These are phyloP conservation scores for Trypanosoma melophagium DNA, from an alignment of 208 protist genomes.

Conservation along the genomic window DNA sequence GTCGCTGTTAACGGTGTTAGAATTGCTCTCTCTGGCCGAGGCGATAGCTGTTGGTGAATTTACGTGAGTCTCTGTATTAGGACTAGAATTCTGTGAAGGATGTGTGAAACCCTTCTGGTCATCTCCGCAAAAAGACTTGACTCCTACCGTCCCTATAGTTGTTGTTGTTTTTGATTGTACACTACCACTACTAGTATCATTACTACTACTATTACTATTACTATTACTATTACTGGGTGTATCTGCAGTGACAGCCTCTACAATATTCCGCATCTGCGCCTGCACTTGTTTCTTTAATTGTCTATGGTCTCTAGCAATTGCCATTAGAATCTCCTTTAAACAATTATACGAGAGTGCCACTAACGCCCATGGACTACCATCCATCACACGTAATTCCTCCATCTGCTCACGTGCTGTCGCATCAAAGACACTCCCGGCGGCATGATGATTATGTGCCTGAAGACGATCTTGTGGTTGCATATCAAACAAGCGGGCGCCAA, in stretches of 20 bases:
- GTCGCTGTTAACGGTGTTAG: neutral
- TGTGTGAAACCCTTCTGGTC: too few species aligned
- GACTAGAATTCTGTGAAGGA: too few species aligned
- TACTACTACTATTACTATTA: neutral
- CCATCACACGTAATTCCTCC: slow-evolving; percentile 88
- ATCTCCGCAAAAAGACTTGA: too few species aligned
- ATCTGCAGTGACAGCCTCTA: slow-evolving; percentile 15
- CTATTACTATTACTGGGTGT: neutral
- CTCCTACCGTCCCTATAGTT: too few species aligned
- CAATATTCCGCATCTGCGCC: slow-evolving; percentile 47
- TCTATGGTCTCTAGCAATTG: slow-evolving; percentile 61
- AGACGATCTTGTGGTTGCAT: slow-evolving; percentile 16
- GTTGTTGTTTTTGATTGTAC: too few species aligned
- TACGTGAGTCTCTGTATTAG: too few species aligned
- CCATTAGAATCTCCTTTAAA: slow-evolving; percentile 73
- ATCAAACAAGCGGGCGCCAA: slow-evolving; percentile 70
- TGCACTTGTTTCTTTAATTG: slow-evolving; percentile 60
- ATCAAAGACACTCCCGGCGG: slow-evolving; percentile 31
- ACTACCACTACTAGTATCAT: neutral
- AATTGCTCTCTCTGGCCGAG: neutral
- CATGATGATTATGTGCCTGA: neutral
- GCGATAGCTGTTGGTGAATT: neutral
- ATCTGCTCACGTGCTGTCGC: slow-evolving; percentile 59
- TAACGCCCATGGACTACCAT: slow-evolving; percentile 77
- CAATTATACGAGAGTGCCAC: slow-evolving; percentile 74